Evolutionary conservation across 2,329 filamentous ascomycete species (phyloP).

Genomic region (Hymenoscyphus repandus): DNA sequence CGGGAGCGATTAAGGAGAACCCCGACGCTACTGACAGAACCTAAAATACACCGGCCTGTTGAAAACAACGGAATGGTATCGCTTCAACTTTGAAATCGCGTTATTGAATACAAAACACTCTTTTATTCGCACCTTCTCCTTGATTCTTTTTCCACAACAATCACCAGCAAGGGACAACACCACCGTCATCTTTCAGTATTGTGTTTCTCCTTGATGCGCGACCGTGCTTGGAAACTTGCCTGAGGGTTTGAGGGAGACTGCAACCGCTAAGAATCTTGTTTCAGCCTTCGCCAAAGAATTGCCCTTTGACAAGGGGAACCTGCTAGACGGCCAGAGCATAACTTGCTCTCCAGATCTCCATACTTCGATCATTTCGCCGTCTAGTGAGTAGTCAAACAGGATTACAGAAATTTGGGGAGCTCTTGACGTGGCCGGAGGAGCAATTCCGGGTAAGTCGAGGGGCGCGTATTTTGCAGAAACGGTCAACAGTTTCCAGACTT

Average conservation of each 20-base stretch:
- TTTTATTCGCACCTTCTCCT: neutral
- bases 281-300: constrained; percentile 15
- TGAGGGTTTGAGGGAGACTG: constrained; percentile 6
- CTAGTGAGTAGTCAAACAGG: neutral
- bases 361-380: neutral
- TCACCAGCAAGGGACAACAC: neutral
- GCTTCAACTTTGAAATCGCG: too few species aligned
- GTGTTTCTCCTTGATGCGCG: neutral
- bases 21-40: neutral
- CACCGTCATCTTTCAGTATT: constrained; percentile 5
- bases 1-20: neutral
- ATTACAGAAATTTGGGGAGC: neutral
- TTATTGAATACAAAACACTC: neutral
- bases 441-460: constrained; percentile 14
- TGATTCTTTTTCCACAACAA: neutral
- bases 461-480: neutral
- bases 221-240: constrained; percentile 1
- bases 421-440: constrained; percentile 2
- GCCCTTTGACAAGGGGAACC: constrained; percentile 9
- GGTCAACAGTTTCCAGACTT: constrained; percentile 1
- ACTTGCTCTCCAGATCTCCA: constrained; percentile 11
- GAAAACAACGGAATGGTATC: too few species aligned
- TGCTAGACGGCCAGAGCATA: constrained; percentile 18
- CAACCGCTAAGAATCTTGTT: constrained; percentile 15
- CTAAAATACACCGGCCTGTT: neutral